Conservation (phyloP, 2,329 filamentous ascomycete species). For the Cladosporium velox region DNA sequence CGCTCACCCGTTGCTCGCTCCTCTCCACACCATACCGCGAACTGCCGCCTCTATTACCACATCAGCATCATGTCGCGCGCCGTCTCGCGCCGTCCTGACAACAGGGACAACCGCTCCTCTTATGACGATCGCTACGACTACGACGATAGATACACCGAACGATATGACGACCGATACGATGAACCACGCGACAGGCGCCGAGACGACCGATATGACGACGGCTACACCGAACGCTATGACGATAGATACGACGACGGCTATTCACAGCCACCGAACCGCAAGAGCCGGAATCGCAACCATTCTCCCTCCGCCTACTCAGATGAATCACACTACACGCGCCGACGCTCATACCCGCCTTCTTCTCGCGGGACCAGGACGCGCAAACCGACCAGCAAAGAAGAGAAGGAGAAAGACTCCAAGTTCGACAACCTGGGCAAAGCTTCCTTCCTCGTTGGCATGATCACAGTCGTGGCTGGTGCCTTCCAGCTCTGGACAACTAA, state of each 20-base stretch:
- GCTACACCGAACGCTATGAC: conserved; percentile 1
- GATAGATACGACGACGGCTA: conserved; percentile 20
- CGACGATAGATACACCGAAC: conserved; percentile 18
- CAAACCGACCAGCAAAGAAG: background rate
- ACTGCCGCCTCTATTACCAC: background rate
- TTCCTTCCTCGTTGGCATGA: conserved; percentile 21
- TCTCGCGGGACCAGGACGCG: conserved; percentile 15
- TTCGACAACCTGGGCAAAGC: conserved; percentile 22
- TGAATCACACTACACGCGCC: conserved; percentile 15
- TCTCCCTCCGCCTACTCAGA: conserved; percentile 15
- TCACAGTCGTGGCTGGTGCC: conserved; percentile 21
- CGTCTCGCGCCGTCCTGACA: conserved; percentile 15
- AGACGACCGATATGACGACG: conserved; percentile 2
- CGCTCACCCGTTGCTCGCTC: background rate
- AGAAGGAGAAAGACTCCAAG: conserved; percentile 20
- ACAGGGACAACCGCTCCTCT: conserved; percentile 13
- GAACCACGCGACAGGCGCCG: conserved; percentile 6
- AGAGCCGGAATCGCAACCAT: conserved; percentile 8
- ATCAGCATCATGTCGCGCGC: conserved; percentile 13
- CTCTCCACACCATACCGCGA: background rate
- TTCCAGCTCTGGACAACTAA: conserved; percentile 24
- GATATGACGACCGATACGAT: conserved; percentile 10
- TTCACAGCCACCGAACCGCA: conserved; percentile 9
- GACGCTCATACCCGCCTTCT: conserved; percentile 15
- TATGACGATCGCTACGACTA: conserved; percentile 14